Evolutionary conservation across 75 land plant species (phyloP), one percentile per base, ranked within the genome.

Genomic region (Sequoiadendron giganteum): DNA sequence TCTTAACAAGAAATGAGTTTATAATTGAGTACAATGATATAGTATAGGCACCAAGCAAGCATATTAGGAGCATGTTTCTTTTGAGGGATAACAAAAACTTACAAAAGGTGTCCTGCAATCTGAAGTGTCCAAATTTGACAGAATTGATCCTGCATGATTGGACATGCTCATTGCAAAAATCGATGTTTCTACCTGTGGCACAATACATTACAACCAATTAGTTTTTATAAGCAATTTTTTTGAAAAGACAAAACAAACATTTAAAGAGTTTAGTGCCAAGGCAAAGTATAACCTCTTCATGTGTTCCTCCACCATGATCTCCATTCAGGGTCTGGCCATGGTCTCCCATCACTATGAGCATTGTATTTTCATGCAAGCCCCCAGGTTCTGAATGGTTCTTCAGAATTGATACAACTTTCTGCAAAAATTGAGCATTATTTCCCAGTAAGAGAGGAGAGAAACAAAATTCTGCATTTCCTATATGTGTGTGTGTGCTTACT

Each of bases 311-410:
- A 87, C 99, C 99, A 91, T 97, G 99, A 90, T 98, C 99, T 87
- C 99, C 99, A 96, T 97, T 93, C 87, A 95, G 42, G 32, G 99
- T 98, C 92, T 98, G 99, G 7, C 99, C 99, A 92, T 98, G 99
- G 88, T 97, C 99, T 14, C 99, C 99, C 97, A 98, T 92, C 61
- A 98, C 99, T 83, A 98, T 72, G 21, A 98, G 93, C 47, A 97
- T 72, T 13, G 99, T 95, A 68, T 97, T 93, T 86, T 98, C 99
- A 89, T 97, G 99, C 43, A 93, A 87, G n/a, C 91, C 93, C 82
- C 96, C 97, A 36, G 95, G 95, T 43, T 89, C 91, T 81, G 98
- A 95, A 32, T 94, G 91, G 82, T 89, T 93, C 88, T 93, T 86
- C 48, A 98, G 87, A 65, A 91, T 90, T 76, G 93, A 91, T 39